These are phyloP conservation scores for Colletotrichum acutatum DNA, from an alignment of 2,329 filamentous ascomycete species.

Conservation along the genomic window DNA sequence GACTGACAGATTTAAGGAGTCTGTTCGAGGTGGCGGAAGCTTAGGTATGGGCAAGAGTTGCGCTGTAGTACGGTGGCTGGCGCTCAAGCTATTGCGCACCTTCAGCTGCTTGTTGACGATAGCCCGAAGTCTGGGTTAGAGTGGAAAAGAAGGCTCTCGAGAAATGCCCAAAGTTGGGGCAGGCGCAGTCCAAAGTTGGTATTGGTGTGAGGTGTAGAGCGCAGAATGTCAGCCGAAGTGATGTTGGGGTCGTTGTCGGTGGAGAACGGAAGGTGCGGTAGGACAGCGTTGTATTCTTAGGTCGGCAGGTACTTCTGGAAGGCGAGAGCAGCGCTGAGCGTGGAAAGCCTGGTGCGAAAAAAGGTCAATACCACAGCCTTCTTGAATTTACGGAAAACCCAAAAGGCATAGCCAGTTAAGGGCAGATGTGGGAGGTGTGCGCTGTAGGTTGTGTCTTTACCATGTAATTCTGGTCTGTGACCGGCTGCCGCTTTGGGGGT, in stretches of 20 bases:
- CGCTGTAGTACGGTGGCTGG: background rate
- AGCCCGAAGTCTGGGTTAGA: too few species aligned
- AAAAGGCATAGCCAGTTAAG: background rate
- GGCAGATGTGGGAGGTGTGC: background rate
- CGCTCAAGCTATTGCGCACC: background rate
- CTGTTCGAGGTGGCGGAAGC: background rate
- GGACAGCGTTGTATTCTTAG: constrained; percentile 4
- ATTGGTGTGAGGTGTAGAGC: constrained; percentile 16
- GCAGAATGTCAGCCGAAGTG: constrained; percentile 22
- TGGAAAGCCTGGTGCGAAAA: constrained; percentile 1
- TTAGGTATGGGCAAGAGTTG: background rate
- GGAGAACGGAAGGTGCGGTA: constrained; percentile 20
- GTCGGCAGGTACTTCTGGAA: background rate
- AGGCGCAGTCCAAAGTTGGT: background rate
- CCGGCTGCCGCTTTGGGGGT: constrained; percentile 2
- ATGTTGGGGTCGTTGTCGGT: constrained; percentile 21
- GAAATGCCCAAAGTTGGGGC: background rate
- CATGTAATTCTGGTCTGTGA: background rate
- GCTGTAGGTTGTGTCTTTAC: background rate
- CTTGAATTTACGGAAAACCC: background rate
- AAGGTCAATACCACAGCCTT: constrained; percentile 9
- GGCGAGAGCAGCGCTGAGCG: background rate
- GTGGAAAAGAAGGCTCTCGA: background rate
- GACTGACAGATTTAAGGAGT: constrained; percentile 47
- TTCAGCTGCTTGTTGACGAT: background rate